These are phyloP conservation scores for Penicillium concentricum DNA, from an alignment of 2,329 filamentous ascomycete species.

Conservation along the genomic window DNA sequence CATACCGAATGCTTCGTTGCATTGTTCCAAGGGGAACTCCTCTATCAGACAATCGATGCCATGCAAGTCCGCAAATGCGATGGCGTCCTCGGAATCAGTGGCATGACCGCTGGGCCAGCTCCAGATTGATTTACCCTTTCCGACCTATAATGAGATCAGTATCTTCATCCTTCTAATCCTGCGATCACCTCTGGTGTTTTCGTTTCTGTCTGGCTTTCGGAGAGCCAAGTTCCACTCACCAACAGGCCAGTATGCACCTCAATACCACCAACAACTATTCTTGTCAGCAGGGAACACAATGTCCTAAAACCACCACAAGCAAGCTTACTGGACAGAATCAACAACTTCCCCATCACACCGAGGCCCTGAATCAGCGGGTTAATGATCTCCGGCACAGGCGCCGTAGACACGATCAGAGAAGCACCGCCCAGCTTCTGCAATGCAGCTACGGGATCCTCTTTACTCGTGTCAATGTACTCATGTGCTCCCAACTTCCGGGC, in stretches of 20 bases:
- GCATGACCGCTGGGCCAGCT: too few species aligned
- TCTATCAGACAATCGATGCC: too few species aligned
- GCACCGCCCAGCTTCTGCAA: not conserved
- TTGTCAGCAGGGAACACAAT: too few species aligned
- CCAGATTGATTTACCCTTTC: too few species aligned
- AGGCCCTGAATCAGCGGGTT: constrained; percentile 27
- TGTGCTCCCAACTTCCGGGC: not conserved
- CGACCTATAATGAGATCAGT: too few species aligned
- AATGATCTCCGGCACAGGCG: constrained; percentile 37
- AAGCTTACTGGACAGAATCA: not conserved
- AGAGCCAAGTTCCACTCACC: not conserved
- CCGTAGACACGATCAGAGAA: constrained; percentile 26
- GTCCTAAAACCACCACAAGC: too few species aligned
- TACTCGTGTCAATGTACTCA: constrained; percentile 36
- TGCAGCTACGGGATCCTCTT: constrained; percentile 12
- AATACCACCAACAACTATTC: not conserved
- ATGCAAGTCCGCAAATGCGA: too few species aligned
- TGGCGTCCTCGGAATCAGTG: too few species aligned
- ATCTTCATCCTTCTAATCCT: too few species aligned
- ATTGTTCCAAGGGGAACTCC: constrained; percentile 21
- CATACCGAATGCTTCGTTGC: not conserved
- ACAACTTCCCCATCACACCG: constrained; percentile 14
- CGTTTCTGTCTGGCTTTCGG: too few species aligned
- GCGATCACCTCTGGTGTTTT: too few species aligned
- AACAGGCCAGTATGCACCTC: not conserved